These are phyloP conservation scores for Aschersonia sp. DNA, from an alignment of 2,329 filamentous ascomycete genomes.

Conservation along the genomic window DNA sequence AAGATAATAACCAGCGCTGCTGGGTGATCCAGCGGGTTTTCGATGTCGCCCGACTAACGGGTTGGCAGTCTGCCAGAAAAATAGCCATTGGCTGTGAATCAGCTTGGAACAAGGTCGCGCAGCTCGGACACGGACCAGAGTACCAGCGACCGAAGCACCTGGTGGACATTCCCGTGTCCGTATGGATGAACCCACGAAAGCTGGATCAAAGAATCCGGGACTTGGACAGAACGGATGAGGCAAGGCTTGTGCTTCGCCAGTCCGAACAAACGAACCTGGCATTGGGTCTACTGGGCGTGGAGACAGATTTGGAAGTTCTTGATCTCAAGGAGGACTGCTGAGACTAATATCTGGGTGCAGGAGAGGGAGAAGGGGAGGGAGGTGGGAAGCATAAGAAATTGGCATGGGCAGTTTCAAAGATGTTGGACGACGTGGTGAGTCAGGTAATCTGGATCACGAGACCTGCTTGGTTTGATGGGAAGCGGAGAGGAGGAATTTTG, in stretches of 20 bases:
- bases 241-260: constrained; percentile 42
- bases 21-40: constrained; percentile 65
- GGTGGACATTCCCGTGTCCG: constrained; percentile 18
- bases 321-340: constrained; percentile 31
- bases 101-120: constrained; percentile 63
- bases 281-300: constrained; percentile 63
- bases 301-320: constrained; percentile 56
- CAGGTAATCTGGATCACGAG: too few relatives aligned
- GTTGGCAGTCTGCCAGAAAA: constrained; percentile 71
- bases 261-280: constrained; percentile 58
- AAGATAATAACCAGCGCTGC: constrained; percentile 53
- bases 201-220: constrained; percentile 37
- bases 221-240: constrained; percentile 24
- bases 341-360: background rate
- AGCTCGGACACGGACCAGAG: constrained; percentile 59
- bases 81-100: constrained; percentile 78
- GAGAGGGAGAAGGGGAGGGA: background rate
- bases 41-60: constrained; percentile 65
- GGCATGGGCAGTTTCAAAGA: too few relatives aligned
- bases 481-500: background rate
- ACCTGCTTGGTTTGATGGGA: background rate
- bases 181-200: constrained; percentile 35
- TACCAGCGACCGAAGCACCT: constrained; percentile 40
- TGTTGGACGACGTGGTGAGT: too few relatives aligned
- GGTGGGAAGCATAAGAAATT: too few relatives aligned